phyloP scores from a whole-genome alignment of 352 stramenopile genomes.

The Stramenopiles sp. region DNA sequence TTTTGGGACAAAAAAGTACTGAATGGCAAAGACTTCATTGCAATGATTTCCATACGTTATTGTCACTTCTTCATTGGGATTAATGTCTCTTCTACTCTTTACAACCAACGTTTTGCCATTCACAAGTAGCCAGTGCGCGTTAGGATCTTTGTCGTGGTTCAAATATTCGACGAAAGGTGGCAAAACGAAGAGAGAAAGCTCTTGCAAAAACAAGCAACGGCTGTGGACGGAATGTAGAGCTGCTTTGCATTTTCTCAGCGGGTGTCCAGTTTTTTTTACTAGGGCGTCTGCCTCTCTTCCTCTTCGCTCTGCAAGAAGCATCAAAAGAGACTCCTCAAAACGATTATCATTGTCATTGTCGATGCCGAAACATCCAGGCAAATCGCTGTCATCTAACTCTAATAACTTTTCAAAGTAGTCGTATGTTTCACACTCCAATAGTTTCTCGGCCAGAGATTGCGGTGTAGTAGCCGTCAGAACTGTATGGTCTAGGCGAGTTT shows the following conservation, averaged over 20 bases:
- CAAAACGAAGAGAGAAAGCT: background rate
- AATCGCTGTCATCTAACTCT: background rate
- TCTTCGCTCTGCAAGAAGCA: background rate
- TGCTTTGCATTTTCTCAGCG: background rate
- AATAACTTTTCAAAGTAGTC: background rate
- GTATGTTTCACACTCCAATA: background rate
- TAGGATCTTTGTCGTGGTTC: background rate
- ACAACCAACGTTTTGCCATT: background rate
- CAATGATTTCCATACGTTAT: background rate
- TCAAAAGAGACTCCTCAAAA: background rate
- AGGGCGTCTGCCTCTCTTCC: background rate
- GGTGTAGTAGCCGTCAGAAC: background rate
- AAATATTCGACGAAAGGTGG: background rate
- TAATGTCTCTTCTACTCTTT: background rate
- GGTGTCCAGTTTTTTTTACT: background rate
- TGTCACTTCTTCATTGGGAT: background rate
- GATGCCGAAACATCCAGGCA: background rate
- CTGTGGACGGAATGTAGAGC: background rate
- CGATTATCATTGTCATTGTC: background rate
- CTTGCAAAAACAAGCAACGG: background rate
- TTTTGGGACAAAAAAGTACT: background rate
- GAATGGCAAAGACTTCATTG: background rate
- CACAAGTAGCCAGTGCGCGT: background rate
- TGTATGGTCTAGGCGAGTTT: background rate
- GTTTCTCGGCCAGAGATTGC: background rate